Percentiles rank a stretch among this genome's conserved stretches.
Evolutionary conservation across 1,284 basidiomycete genomes (phyloP).

Genomic region (Fomes fomentarius): DNA sequence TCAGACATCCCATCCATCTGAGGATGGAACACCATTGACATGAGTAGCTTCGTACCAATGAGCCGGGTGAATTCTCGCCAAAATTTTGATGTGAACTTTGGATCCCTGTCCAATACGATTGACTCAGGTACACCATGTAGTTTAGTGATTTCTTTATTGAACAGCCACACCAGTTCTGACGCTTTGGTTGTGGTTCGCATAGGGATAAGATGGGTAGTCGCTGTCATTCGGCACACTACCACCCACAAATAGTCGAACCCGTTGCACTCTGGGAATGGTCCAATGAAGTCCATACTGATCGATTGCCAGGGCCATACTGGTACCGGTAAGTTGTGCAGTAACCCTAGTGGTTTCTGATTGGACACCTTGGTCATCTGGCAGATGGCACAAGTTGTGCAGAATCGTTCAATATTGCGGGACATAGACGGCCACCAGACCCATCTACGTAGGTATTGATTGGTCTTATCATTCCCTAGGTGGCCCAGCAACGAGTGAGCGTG

Average conservation of each 20-base stretch:
- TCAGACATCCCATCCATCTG: slow-evolving; percentile 25
- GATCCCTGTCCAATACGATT: slow-evolving; percentile 29
- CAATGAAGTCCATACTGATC: slow-evolving; percentile 30
- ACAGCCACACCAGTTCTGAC: slow-evolving; percentile 22
- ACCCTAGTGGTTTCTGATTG: slow-evolving; percentile 19
- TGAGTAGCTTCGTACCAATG: slow-evolving; percentile 19
- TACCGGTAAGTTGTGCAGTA: slow-evolving; percentile 29
- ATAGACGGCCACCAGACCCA: slow-evolving; percentile 41
- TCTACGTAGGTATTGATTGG: slow-evolving; percentile 28
- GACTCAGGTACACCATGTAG: slow-evolving; percentile 27
- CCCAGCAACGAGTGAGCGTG: slow-evolving; percentile 31
- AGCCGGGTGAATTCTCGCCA: slow-evolving; percentile 22
- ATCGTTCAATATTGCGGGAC: slow-evolving; percentile 19
- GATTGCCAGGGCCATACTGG: slow-evolving; percentile 29
- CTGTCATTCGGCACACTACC: slow-evolving; percentile 25
- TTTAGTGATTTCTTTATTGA: slow-evolving; percentile 23
- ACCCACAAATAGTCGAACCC: slow-evolving; percentile 26
- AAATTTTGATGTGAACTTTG: slow-evolving; percentile 29
- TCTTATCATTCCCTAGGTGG: slow-evolving; percentile 30
- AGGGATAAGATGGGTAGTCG: slow-evolving; percentile 25
- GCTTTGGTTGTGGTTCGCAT: slow-evolving; percentile 16
- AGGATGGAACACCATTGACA: slow-evolving; percentile 25
- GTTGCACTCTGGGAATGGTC: slow-evolving; percentile 25
- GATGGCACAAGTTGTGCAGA: slow-evolving; percentile 27
- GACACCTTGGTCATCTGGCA: slow-evolving; percentile 29